A percentile compares a stretch with the other conserved stretches of the same genome.
phyloP scores from a whole-genome alignment of 768 basidiomycete genomes.

The Neoboletus brunneissimus region DNA sequence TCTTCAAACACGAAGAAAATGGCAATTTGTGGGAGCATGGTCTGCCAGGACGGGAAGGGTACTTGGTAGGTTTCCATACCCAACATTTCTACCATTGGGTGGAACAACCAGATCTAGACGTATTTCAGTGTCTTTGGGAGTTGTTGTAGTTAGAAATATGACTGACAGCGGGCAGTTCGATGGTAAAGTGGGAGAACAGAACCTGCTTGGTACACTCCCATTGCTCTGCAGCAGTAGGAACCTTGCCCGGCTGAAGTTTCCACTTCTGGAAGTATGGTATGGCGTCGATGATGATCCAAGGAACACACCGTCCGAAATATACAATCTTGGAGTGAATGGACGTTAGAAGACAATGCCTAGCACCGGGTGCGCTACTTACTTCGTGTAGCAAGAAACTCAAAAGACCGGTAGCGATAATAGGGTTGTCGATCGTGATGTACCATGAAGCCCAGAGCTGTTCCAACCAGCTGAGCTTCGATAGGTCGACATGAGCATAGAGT shows the following conservation, averaged over 20 bases:
- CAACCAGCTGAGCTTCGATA: conserved; percentile 59
- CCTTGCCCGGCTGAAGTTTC: conserved; percentile 89
- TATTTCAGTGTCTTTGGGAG: background rate
- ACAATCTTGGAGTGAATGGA: conserved; percentile 57
- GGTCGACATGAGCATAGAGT: conserved; percentile 59
- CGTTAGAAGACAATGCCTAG: background rate
- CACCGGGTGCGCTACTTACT: conserved; percentile 43
- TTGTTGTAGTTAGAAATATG: too few species aligned
- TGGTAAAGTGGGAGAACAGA: conserved; percentile 91
- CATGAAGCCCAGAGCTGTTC: conserved; percentile 83
- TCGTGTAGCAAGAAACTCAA: conserved; percentile 94
- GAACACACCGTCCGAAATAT: conserved; percentile 93
- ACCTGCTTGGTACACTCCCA: conserved; percentile 97
- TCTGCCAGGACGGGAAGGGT: conserved; percentile 74
- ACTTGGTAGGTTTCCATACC: conserved; percentile 94
- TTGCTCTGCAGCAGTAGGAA: conserved; percentile 78
- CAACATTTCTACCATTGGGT: conserved; percentile 80
- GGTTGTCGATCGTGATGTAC: conserved; percentile 87
- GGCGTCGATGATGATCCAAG: conserved; percentile 93
- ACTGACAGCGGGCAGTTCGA: conserved; percentile 85
- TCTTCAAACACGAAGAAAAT: conserved; percentile 97
- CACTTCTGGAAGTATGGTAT: conserved; percentile 92
- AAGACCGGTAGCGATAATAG: conserved; percentile 88
- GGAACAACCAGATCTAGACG: conserved; percentile 82
- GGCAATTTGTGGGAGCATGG: conserved; percentile 72